These are phyloP conservation scores for Bacidia rubella DNA, from an alignment of 495 filamentous ascomycete species.

Conservation along the genomic window DNA sequence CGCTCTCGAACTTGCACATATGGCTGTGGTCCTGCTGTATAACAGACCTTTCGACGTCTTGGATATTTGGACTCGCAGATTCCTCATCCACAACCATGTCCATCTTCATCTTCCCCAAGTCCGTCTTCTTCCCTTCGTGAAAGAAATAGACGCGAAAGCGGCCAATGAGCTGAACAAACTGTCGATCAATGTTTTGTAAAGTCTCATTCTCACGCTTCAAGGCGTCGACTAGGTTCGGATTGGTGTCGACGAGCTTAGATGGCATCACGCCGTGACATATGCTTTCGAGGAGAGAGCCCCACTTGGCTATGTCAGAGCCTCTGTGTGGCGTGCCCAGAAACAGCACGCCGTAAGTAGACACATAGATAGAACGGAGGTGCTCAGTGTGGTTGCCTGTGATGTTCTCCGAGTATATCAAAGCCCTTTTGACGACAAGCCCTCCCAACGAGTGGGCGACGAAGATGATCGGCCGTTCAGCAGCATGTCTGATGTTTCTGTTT, in stretches of 20 bases:
- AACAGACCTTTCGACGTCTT: constrained; percentile 60
- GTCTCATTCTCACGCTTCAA: constrained; percentile 69
- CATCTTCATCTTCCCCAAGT: constrained; percentile 34
- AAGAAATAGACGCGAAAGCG: constrained; percentile 61
- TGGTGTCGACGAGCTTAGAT: constrained; percentile 55
- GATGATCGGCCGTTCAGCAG: constrained; percentile 56
- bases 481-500: constrained; percentile 43
- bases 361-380: constrained; percentile 63
- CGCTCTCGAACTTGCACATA: constrained; percentile 76
- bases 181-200: constrained; percentile 60
- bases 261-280: constrained; percentile 61
- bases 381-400: constrained; percentile 49
- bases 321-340: constrained; percentile 84
- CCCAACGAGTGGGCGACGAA: constrained; percentile 79
- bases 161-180: constrained; percentile 60
- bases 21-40: constrained; percentile 75
- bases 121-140: constrained; percentile 54
- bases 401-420: constrained; percentile 50
- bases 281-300: constrained; percentile 59
- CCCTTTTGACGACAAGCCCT: constrained; percentile 67
- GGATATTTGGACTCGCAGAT: constrained; percentile 61
- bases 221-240: constrained; percentile 54
- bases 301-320: constrained; percentile 62
- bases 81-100: constrained; percentile 54
- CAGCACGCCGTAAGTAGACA: constrained; percentile 72